These are phyloP conservation scores for Daldinia bambusicola DNA, from an alignment of 495 filamentous ascomycete species.

Conservation along the genomic window DNA sequence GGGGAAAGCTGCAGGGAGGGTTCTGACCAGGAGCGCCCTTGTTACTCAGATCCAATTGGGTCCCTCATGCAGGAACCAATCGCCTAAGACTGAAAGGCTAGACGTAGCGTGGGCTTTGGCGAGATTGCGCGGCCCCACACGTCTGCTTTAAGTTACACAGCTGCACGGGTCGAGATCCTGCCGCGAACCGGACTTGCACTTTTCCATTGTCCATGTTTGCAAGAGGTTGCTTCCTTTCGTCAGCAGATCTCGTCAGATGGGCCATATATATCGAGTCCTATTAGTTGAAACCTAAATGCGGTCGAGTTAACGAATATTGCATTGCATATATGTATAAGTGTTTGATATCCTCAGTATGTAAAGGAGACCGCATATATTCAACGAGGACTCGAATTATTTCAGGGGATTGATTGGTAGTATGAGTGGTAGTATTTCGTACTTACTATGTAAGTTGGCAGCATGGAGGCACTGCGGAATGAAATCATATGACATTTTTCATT, in stretches of 20 bases:
- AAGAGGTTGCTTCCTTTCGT: background rate
- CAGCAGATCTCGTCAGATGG: constrained; percentile 7
- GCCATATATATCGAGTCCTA: background rate
- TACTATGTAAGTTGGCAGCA: background rate
- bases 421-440: background rate
- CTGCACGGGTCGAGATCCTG: constrained; percentile 36
- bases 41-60: constrained; percentile 19
- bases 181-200: constrained; percentile 25
- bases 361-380: background rate
- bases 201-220: constrained; percentile 11
- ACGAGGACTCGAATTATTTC: background rate
- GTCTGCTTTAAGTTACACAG: constrained; percentile 17
- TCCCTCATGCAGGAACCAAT: constrained; percentile 33
- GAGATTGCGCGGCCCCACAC: constrained; percentile 37
- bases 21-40: constrained; percentile 14
- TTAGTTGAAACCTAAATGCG: background rate
- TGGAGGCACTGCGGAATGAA: background rate
- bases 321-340: background rate
- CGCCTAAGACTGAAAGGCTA: constrained; percentile 33
- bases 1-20: constrained; percentile 35
- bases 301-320: background rate
- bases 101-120: constrained; percentile 31
- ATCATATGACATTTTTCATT: constrained; percentile 2
- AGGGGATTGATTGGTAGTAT: background rate
- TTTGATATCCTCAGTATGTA: background rate